phyloP scores from a whole-genome alignment of 208 protist species.

The Leishmania tarentolae region DNA sequence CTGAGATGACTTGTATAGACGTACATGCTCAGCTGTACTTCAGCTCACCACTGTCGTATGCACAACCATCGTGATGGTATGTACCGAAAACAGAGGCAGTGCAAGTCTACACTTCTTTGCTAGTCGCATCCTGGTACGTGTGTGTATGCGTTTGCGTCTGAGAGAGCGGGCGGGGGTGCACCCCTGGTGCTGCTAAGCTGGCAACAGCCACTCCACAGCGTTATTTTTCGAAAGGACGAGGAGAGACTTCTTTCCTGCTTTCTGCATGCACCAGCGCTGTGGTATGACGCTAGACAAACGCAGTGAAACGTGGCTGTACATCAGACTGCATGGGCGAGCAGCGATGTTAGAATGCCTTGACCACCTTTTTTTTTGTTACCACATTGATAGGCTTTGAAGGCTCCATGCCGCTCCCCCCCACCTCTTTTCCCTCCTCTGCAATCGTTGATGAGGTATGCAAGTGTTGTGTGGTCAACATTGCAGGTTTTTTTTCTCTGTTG shows the following conservation, averaged over 20 bases:
- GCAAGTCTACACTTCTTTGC: not conserved
- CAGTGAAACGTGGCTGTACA: not conserved
- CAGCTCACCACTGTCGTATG: not conserved
- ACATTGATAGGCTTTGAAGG: not conserved
- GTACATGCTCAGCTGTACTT: not conserved
- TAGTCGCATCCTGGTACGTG: not conserved
- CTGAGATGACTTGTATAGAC: not conserved
- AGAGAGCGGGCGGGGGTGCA: not conserved
- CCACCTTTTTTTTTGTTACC: not conserved
- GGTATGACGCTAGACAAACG: not conserved
- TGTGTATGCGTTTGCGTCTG: not conserved
- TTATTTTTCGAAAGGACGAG: not conserved
- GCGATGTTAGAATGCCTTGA: not conserved
- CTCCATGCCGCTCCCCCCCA: not conserved
- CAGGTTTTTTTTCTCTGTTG: not conserved
- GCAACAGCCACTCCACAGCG: no score
- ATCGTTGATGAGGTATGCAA: not conserved
- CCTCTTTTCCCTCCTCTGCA: not conserved
- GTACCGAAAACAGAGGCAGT: not conserved
- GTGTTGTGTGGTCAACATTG: not conserved
- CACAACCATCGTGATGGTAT: not conserved
- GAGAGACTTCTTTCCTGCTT: not conserved
- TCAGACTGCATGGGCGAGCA: not conserved
- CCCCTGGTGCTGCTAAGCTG: not conserved
- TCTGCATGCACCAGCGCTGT: not conserved